These are phyloP conservation scores for Paramyrothecium sp. DNA, from an alignment of 2,329 filamentous ascomycete species.

Conservation along the genomic window DNA sequence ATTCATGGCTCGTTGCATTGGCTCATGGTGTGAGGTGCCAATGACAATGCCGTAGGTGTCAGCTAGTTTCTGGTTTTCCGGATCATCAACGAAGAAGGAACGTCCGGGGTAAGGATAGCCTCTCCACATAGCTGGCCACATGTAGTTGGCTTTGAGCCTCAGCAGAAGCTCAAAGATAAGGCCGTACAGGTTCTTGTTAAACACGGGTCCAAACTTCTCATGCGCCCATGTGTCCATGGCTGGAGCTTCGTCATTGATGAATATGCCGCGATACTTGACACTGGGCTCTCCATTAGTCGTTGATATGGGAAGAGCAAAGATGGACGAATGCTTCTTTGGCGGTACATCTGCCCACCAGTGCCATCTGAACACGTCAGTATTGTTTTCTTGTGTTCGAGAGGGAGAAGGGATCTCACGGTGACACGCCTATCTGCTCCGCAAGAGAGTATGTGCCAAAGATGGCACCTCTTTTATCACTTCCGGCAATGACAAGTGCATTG, in stretches of 20 bases:
- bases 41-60: constrained; percentile 62
- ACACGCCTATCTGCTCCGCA: constrained; percentile 59
- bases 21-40: constrained; percentile 64
- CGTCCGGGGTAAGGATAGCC: constrained; percentile 44
- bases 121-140: constrained; percentile 69
- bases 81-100: constrained; percentile 63
- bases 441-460: constrained; percentile 59
- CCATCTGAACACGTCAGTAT: constrained; percentile 31
- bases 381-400: background rate
- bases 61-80: constrained; percentile 55
- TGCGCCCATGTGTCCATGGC: constrained; percentile 55
- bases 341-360: constrained; percentile 58
- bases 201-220: constrained; percentile 44
- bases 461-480: constrained; percentile 54
- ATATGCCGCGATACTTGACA: constrained; percentile 60
- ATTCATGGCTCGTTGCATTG: constrained; percentile 59
- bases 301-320: constrained; percentile 41
- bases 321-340: constrained; percentile 37
- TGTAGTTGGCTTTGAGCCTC: constrained; percentile 58
- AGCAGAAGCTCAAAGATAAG: constrained; percentile 63
- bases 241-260: constrained; percentile 54
- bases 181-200: constrained; percentile 56
- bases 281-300: constrained; percentile 46
- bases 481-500: constrained; percentile 51
- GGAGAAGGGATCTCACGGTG: constrained; percentile 32